A percentile compares a stretch with the other conserved stretches of the same genome.
Evolutionary conservation across 352 stramenopile species (phyloP).

Genomic region (Phytophthora sansomeana): DNA sequence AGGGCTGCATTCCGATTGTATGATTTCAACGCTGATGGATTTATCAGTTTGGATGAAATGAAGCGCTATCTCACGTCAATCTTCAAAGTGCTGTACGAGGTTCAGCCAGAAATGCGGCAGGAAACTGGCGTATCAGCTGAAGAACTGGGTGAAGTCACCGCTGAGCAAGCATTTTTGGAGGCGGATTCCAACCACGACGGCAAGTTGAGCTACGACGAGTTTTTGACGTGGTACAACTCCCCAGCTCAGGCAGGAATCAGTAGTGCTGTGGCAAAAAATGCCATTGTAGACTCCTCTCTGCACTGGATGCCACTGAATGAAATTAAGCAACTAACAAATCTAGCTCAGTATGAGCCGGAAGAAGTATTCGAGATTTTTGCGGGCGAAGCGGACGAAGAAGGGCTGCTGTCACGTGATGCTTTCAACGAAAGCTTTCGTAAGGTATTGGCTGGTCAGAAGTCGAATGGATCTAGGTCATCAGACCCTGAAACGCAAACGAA

Average conservation of each 20-base stretch:
- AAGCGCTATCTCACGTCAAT: conserved; percentile 87
- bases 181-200: conserved; percentile 82
- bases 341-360: conserved; percentile 76
- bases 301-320: conserved; percentile 87
- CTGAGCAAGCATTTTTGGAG: conserved; percentile 88
- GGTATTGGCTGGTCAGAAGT: conserved; percentile 55
- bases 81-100: conserved; percentile 89
- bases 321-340: conserved; percentile 85
- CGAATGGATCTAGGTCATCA: conserved; percentile 3
- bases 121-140: conserved; percentile 77
- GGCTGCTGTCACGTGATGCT: conserved; percentile 70
- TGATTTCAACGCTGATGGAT: conserved; percentile 88
- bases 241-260: conserved; percentile 74
- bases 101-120: conserved; percentile 74
- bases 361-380: conserved; percentile 92
- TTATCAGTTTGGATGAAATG: conserved; percentile 90
- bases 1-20: conserved; percentile 86
- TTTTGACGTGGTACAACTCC: conserved; percentile 87
- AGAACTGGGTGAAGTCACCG: conserved; percentile 80
- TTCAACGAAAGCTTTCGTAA: conserved; percentile 85
- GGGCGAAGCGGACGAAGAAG: conserved; percentile 73
- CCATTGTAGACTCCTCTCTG: conserved; percentile 76
- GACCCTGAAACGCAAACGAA: conserved; percentile 50
- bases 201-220: conserved; percentile 90
- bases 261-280: conserved; percentile 73